Percentiles rank a stretch among this genome's conserved stretches.
Evolutionary conservation across 1,139 yeast genomes (phyloP).

Genomic region (Yamadazyma dendronema): DNA sequence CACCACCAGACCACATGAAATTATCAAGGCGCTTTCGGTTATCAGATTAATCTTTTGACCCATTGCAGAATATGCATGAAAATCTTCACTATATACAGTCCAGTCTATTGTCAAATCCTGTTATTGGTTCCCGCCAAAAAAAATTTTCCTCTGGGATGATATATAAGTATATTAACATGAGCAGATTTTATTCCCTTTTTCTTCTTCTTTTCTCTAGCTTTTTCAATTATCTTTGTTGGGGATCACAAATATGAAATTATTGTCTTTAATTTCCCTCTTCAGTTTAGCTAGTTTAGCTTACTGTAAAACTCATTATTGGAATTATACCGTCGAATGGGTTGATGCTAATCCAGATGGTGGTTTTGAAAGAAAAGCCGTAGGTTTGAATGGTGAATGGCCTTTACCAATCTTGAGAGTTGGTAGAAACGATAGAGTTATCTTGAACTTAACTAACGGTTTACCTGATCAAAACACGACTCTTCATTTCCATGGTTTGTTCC

Average conservation of each 20-base stretch:
- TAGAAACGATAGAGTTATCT: conserved; percentile 58
- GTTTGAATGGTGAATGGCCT: conserved; percentile 73
- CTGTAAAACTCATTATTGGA: conserved; percentile 51
- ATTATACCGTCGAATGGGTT: conserved; percentile 56
- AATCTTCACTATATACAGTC: neutral
- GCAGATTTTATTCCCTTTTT: conserved; percentile 7
- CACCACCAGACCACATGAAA: too few species aligned
- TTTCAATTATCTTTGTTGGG: conserved; percentile 8
- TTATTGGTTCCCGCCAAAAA: neutral
- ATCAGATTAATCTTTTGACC: conserved; percentile 7
- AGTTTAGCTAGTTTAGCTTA: conserved; percentile 13
- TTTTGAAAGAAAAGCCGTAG: conserved; percentile 51
- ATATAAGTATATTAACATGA: conserved; percentile 5
- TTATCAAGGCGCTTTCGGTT: neutral
- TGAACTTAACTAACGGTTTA: conserved; percentile 60
- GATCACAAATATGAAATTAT: conserved; percentile 11
- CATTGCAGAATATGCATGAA: neutral
- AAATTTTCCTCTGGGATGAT: neutral
- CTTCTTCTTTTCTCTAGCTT: conserved; percentile 9
- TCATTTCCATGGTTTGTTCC: conserved; percentile 78
- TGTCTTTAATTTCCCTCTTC: conserved; percentile 8
- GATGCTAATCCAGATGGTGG: conserved; percentile 61
- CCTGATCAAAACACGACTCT: conserved; percentile 55
- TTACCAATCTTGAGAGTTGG: conserved; percentile 65
- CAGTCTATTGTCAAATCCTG: neutral